Evolutionary conservation across 306 rosid genomes (phyloP), one percentile per base, ranked within the genome.

Genomic region (Vigna radiata): DNA sequence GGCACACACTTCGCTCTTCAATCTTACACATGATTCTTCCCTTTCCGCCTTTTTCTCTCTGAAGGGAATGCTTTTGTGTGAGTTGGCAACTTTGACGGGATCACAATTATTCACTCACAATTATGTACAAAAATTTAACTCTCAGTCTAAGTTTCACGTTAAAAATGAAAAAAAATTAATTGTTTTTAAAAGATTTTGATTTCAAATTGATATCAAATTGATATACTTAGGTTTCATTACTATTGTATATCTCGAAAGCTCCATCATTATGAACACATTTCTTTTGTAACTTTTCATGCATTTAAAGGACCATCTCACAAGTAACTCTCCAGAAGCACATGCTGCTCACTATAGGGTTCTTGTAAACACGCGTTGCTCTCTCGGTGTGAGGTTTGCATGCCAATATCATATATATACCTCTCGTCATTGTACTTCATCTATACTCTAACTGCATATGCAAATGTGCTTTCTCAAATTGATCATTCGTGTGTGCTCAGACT

Each of bases 231-330:
- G 23, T 21, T 21, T 21, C 23, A 21, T 21, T 21, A 21, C 23
- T 21, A 21, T 21, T 21, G 23, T 21, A 21, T 21, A 21, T 21
- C 23, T 21, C 23, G 23, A 21, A 21, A 21, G 23, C 23, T 21
- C 23, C 23, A 21, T 21, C 23, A 21, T 21, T 1, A 21, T 72
- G 43, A 72, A 55, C 6, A 50, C 4, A 4, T 2, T 36, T 33
- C 10, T 75, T 52, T 37, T 50, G 54, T 36, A 56, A 29, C 66
- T 11, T 25, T 76, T 73, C 66, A 76, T 65, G 73, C 62, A 62
- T 27, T 47, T 14, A 27, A 46, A 61, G 21, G 33, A 44, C 72
- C 29, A n/a, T 46, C 1, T 17, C 15, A 46, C 23, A 31, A 29
- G 61, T 61, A 1, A 74, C 47, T 23, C 33, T 61, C 12, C 37